Base-by-base conservation (phyloP, 2,329 filamentous ascomycete species). In the Ophiosphaerella narmari region DNA sequence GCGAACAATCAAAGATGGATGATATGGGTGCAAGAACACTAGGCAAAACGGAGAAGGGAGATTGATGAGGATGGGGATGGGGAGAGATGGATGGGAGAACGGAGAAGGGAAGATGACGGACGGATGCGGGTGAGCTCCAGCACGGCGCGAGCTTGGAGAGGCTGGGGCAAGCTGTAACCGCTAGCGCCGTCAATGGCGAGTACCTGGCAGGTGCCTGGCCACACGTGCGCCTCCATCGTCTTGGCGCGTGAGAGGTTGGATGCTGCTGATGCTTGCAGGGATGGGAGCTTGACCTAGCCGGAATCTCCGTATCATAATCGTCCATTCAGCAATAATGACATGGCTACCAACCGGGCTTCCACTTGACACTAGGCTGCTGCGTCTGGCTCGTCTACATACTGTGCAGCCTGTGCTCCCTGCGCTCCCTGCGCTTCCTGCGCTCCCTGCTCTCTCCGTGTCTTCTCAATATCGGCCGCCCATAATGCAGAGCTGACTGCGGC, bases 401-500 rank as follows among this genome's bases (percentile, higher is more conserved):
- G 52, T 16, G 59, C 58, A n/a, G 51, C 43, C 39, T 59, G 55
- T 9, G 46, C 39, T 14, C 51, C 44, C 21, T 47, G 56, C 34
- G 57, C 62, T 39, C 69, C 68, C 38, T 60, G 56, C 39, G 59
- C 53, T 46, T 65, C 59, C 23, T 65, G 57, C 43, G 57, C 39
- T 3, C 39, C 60, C 73, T 97, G 56, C 39, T 60, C 53, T 46
- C 67, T 60, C 23, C 66, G 57, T 44, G 57, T 37, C 2, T 40
- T 61, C 73, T 97, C 92, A 43, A 97, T 75, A 57, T 87, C 85
- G 2, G 86, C 86, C 2, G 86, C 90, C 92, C 93, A 97, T 32
- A 97, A 77, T 1, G 91, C 93, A 37, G 90, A 87, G 2, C 93
- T 94, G 16, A 86, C 85, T 1, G 92, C 88, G 3, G 89, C 91